Base-by-base conservation (phyloP, 768 basidiomycete genomes). In the Lactarius sp. region DNA sequence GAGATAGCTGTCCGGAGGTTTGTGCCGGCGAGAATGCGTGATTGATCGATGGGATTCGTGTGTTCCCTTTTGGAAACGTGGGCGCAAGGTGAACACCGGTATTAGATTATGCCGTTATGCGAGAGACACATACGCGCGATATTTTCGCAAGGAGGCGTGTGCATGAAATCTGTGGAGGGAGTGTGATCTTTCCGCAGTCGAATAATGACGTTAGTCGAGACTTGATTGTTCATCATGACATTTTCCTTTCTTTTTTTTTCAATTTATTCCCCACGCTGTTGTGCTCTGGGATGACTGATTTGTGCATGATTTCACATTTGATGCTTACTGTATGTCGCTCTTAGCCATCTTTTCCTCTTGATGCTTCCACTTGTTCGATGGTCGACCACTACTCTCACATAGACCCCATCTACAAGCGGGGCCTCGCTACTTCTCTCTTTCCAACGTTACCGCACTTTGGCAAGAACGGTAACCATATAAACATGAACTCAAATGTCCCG, bases 21-120 rank as follows among this genome's bases (percentile, higher is more conserved):
- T 72, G 84, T 96, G 46, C 94, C 95, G 1, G 91, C 94, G 0
- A 80, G 95, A 14, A 94, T 95, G 93, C 84, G 95, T 31, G 92
- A 94, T 75, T 95, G 74, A 78, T 59, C 4, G n/a, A 6, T 44
- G 16, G 33, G 5, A 13, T 20, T 2, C 6, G 34, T 37, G 9
- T 52, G 41, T 41, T 8, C 27, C 13, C 22, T 2, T 31, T 10
- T 7, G 33, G 22, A 12, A 41, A 41, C 4, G 20, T 50, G 22
- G 62, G 56, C 62, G 62, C 33, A 50, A 39, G 33, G 33, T 22
- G 31, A 37, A 8, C 4, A 27, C 27, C n/a, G 36, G 20, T 16
- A 54, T 1, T 50, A 16, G 39, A 37, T 5, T 27, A 27, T 41
- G 52, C 27, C 33, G 54, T 52, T 27, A 44, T 8, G 6, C 20